Base-by-base conservation (phyloP, 1,284 basidiomycete genomes). In the Fomes fomentarius region DNA sequence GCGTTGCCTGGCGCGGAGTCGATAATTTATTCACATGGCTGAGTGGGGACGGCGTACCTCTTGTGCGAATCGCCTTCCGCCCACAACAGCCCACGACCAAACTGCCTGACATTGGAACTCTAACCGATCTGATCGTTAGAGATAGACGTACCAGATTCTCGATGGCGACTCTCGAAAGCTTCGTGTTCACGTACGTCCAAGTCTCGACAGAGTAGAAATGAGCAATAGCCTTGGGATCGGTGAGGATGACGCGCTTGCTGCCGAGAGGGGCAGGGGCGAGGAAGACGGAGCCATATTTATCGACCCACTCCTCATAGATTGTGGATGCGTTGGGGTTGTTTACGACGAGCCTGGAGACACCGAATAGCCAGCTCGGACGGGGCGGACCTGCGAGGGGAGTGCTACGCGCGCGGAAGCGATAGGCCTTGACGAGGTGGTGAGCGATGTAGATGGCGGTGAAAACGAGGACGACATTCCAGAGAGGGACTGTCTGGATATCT, bases 201-300 rank as follows among this genome's bases (percentile, higher is more conserved):
- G 81, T 77, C 47, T 83, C 82, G 50, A 70, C 73, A 0, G 73
- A 70, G 56, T 78, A 81, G 50, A 83, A 76, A 56, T 85, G 80
- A 0, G 76, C 69, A 30, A 80, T 69, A 0, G 83, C 84, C 60
- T 78, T 82, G 0, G 82, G 78, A 58, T 86, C 84, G 37, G 73
- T 74, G 10, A 86, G 67, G 3, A 82, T 64, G 19, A 84, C 67
- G 19, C 65, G 66, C 7, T 58, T 71, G 0, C 66, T 59, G 0
- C 81, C 81, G 17, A 85, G 63, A 0, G 68, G 58, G 0, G 63
- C 62, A 1, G 81, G 74, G 21, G 82, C 57, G 39, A 69, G 61
- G 57, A 72, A 84, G 0, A 75, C 79, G 5, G 73, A 64, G 4
- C 84, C 83, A 42, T 82, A 83, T 47, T 79, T 66, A 10, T 69